Base-by-base conservation (phyloP, 495 filamentous ascomycete species). In the Hypoxylon intermedium region DNA sequence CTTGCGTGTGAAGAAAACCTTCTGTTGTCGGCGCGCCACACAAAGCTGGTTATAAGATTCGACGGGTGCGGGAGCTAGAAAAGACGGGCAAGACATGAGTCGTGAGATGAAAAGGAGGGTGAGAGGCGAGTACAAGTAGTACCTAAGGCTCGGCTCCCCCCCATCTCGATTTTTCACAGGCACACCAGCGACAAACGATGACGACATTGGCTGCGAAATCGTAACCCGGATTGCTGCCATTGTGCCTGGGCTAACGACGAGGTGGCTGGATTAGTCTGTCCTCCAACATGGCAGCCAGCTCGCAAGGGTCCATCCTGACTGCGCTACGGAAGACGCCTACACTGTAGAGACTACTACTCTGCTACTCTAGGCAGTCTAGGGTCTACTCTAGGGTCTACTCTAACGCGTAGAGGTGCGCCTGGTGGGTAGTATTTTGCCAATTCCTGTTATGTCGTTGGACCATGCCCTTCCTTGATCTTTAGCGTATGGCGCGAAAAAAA, bases 141-240 rank as follows among this genome's bases (percentile, higher is more conserved):
- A n/a, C n/a, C n/a, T n/a, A 58, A 40, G 24, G 24, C 24, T 26
- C 6, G 38, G 16, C 28, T 36, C 33, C n/a, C 16, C 13, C 16
- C 23, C 42, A 58, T 42, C 57, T 61, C 58, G 46, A 61, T 50
- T 3, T 30, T 13, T 24, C n/a, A 19, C 41, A 51, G n/a, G 24
- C 26, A 58, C 42, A 48, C 31, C 42, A 21, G 34, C 20, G 52
- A 66, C 15, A 7, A 53, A 60, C 47, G 51, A 66, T 66, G 63
- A 66, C 57, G 57, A 12, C 40, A 66, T n/a, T 61, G 20, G 33
- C 33, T 42, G 26, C 13, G 12, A 45, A 30, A 45, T 5, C 16
- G 45, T 45, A 36, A 47, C 62, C 45, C 33, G 34, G 12, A 26
- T 24, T 49, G 36, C 50, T 45, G 47, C 37, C 55, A 7, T 4